phyloP scores from a whole-genome alignment of 129 eudicot genomes.

The carrot (Daucus carota) region DNA sequence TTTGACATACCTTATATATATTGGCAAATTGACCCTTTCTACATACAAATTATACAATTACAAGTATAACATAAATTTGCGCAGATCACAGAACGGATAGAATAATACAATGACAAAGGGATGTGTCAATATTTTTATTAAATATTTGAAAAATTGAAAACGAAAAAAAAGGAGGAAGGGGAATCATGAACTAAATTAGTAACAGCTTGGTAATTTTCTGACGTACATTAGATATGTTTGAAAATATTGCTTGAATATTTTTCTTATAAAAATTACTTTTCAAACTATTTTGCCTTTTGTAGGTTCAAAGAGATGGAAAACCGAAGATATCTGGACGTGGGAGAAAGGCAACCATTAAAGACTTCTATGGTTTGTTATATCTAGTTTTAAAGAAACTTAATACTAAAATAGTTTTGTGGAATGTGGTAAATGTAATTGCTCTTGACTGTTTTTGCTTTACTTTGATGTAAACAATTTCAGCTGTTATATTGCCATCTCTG shows the following conservation, averaged over 20 bases:
- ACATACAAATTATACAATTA: not conserved
- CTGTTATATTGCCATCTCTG: slow-evolving; percentile 78
- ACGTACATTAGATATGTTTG: not conserved
- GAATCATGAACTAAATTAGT: not conserved
- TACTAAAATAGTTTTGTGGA: not conserved
- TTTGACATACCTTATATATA: not conserved
- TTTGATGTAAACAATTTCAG: slow-evolving; percentile 31
- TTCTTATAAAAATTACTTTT: not conserved
- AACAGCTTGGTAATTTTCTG: not conserved
- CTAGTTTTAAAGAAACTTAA: not conserved
- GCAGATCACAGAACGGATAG: not conserved
- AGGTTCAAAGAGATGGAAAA: slow-evolving; percentile 81
- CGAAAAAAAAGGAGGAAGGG: no score
- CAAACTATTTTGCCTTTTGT: not conserved
- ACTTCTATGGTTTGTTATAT: slow-evolving; percentile 71
- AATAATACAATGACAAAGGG: not conserved
- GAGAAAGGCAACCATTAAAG: slow-evolving; percentile 73
- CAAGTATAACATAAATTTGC: not conserved
- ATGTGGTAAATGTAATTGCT: not conserved
- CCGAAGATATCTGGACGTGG: slow-evolving; percentile 52
- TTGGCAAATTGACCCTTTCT: not conserved
- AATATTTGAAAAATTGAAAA: no score
- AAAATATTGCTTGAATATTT: not conserved
- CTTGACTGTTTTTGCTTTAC: not conserved
- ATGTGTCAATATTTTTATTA: no score